Evolutionary conservation across 192 early-diverging fungal genomes (phyloP).

Genomic region (Pilobolus umbonatus): DNA sequence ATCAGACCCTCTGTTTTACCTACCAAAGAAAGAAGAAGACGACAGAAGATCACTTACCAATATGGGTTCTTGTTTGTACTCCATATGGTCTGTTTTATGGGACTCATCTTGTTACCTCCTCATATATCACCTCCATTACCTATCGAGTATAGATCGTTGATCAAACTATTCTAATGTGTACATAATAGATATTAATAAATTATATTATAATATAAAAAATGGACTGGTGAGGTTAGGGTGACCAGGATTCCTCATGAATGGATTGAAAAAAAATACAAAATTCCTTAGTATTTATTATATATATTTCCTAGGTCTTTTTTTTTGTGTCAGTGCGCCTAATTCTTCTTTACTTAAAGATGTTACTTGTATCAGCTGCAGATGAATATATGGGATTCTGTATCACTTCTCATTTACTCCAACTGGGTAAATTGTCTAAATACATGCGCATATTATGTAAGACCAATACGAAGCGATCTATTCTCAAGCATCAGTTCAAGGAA

Average conservation of each 20-base stretch:
- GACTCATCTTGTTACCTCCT: conserved; percentile 45
- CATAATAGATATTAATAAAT: neutral
- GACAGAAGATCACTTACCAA: conserved; percentile 44
- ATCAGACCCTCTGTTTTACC: conserved; percentile 61
- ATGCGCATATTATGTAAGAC: conserved; percentile 7
- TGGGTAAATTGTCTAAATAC: neutral
- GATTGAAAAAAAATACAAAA: no score
- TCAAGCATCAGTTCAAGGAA: no score
- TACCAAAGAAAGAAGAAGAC: conserved; percentile 58
- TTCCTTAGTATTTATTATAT: no score
- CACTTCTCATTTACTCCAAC: conserved; percentile 14
- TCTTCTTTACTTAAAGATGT: conserved; percentile 14
- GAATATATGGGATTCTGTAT: conserved; percentile 23
- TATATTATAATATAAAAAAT: neutral
- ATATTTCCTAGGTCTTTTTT: neutral
- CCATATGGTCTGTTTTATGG: conserved; percentile 46
- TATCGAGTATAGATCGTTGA: conserved; percentile 1
- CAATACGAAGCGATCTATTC: no score
- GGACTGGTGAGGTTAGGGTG: neutral
- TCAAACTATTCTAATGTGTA: conserved; percentile 5
- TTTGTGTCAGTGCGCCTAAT: neutral
- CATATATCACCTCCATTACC: neutral
- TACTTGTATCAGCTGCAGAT: conserved; percentile 18
- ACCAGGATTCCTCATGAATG: no score
- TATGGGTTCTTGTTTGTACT: conserved; percentile 55